These are phyloP conservation scores for Hymenoscyphus albidus DNA, from an alignment of 2,329 filamentous ascomycete genomes.

Conservation along the genomic window DNA sequence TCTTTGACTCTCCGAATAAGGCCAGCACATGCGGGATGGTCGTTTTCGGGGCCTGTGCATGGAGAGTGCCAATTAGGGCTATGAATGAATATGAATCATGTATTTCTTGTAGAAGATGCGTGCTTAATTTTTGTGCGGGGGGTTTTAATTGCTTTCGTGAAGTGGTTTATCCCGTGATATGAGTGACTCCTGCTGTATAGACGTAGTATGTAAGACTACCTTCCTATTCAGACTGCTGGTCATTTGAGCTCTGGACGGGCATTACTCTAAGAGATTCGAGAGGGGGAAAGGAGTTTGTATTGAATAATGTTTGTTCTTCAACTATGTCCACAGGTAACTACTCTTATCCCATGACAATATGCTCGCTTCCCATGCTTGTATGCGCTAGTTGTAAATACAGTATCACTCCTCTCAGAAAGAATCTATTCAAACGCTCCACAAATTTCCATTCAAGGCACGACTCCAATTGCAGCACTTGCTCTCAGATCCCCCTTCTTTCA, in stretches of 20 bases:
- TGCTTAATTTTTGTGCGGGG: too few species aligned
- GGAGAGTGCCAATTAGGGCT: too few species aligned
- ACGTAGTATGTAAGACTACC: too few species aligned
- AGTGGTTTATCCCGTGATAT: too few species aligned
- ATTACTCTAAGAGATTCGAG: too few species aligned
- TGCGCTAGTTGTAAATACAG: neutral
- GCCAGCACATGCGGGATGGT: neutral
- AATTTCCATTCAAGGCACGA: neutral
- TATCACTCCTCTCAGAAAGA: neutral
- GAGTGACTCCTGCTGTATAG: too few species aligned
- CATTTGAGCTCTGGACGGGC: too few species aligned
- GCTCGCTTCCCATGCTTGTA: neutral
- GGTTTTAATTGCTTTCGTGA: too few species aligned
- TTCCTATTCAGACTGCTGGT: too few species aligned
- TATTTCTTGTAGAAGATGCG: too few species aligned
- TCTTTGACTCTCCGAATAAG: neutral
- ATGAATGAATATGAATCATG: too few species aligned
- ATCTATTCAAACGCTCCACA: neutral
- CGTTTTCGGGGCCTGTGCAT: too few species aligned
- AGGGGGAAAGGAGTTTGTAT: neutral
- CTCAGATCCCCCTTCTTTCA: constrained; percentile 18
- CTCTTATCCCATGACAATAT: neutral
- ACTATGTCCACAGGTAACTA: neutral
- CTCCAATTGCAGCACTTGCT: constrained; percentile 35
- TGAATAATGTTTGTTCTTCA: neutral